Evolutionary conservation across 192 early-diverging fungal species (phyloP).

Genomic region (Coemansia sp.): DNA sequence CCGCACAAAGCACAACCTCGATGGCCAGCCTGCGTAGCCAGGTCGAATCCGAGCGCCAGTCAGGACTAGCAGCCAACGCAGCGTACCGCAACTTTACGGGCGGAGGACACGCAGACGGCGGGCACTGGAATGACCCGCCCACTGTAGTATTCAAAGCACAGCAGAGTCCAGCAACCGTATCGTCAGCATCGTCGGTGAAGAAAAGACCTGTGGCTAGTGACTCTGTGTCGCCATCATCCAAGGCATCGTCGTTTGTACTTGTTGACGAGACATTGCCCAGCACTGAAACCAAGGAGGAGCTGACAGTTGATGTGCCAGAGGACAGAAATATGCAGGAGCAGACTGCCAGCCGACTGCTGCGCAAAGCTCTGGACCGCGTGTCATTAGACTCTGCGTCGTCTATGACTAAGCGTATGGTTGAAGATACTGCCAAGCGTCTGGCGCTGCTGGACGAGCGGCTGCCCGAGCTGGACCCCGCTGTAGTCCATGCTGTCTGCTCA

Average conservation of each 20-base stretch:
- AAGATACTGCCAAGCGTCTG: conserved; percentile 37
- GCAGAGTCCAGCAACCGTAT: not conserved
- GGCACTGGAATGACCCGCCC: conserved; percentile 60
- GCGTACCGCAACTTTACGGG: conserved; percentile 52
- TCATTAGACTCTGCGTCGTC: not conserved
- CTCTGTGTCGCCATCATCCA: conserved; percentile 2
- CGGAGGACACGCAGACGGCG: conserved; percentile 41
- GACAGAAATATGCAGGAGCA: conserved; percentile 9
- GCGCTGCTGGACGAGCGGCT: conserved; percentile 28
- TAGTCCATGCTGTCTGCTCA: conserved; percentile 16
- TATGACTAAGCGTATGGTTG: conserved; percentile 28
- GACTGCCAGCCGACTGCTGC: conserved; percentile 1
- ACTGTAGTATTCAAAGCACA: conserved; percentile 41
- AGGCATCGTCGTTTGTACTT: conserved; percentile 30
- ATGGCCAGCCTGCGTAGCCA: conserved; percentile 33
- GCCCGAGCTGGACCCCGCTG: conserved; percentile 16
- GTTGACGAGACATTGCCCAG: conserved; percentile 19
- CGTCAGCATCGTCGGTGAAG: not conserved
- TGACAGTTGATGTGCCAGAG: conserved; percentile 15
- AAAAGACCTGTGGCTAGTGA: not conserved
- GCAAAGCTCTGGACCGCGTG: conserved; percentile 9
- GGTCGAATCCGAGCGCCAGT: conserved; percentile 22
- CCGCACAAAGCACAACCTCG: conserved; percentile 15
- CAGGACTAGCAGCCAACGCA: conserved; percentile 17
- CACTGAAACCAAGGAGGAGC: conserved; percentile 1